phyloP scores from a whole-genome alignment of 148 eudicot genomes.

The Selenicereus undatus region DNA sequence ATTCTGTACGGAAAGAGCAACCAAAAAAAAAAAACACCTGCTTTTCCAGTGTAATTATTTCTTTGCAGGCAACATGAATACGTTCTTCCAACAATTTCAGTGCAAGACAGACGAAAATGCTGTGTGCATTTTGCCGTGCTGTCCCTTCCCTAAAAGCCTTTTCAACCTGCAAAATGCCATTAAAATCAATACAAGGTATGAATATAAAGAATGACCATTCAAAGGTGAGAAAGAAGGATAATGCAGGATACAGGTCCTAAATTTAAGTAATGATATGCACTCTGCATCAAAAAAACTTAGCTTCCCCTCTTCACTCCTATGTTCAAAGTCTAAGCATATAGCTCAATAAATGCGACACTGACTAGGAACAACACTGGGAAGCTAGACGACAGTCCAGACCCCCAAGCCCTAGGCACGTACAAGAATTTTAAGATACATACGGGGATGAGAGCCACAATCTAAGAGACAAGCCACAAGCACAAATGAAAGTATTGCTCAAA shows the following conservation, averaged over 20 bases:
- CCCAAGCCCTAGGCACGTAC: neutral
- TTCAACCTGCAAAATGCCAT: slow-evolving; percentile 60
- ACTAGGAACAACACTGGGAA: neutral
- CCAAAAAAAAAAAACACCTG: slow-evolving; percentile 46
- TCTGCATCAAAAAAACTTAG: neutral
- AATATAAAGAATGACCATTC: neutral
- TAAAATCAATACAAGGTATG: slow-evolving; percentile 11
- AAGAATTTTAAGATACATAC: neutral
- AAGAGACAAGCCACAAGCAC: neutral
- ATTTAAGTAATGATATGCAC: neutral
- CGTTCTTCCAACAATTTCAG: slow-evolving; percentile 91
- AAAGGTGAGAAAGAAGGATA: neutral
- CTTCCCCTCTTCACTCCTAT: neutral
- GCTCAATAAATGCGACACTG: neutral
- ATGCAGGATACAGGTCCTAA: neutral
- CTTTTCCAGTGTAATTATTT: slow-evolving; percentile 82
- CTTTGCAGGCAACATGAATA: slow-evolving; percentile 93
- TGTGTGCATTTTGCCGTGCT: slow-evolving; percentile 97
- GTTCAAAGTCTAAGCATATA: neutral
- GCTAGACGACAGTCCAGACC: neutral
- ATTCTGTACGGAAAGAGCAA: slow-evolving; percentile 8
- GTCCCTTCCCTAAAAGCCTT: slow-evolving; percentile 99
- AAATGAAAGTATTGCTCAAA: too few relatives aligned
- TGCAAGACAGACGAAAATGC: slow-evolving; percentile 94
- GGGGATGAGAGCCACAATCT: neutral